These are phyloP conservation scores for Claviceps sp. DNA, from an alignment of 2,329 filamentous ascomycete genomes.

Conservation along the genomic window DNA sequence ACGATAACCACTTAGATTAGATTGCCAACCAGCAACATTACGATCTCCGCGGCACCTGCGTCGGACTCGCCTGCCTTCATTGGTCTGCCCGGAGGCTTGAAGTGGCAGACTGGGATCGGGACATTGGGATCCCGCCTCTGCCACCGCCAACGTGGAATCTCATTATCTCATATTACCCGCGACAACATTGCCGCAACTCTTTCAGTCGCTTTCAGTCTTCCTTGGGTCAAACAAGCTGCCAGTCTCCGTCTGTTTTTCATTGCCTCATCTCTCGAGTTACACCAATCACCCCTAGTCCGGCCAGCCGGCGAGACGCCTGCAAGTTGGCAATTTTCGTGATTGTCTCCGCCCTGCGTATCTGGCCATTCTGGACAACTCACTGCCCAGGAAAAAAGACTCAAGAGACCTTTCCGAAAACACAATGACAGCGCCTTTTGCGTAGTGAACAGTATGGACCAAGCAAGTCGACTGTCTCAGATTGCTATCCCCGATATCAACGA, in stretches of 20 bases:
- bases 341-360: not conserved
- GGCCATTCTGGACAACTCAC: not conserved
- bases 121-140: not conserved
- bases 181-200: not conserved
- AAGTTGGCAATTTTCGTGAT: not conserved
- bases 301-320: not conserved
- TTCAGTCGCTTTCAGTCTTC: not conserved
- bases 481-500: conserved; percentile 2
- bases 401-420: not conserved
- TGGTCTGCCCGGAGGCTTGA: not conserved
- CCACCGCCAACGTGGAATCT: not conserved
- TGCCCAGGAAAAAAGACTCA: not conserved
- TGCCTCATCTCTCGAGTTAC: not conserved
- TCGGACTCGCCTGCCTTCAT: not conserved
- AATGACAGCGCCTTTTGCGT: conserved; percentile 5
- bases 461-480: conserved; percentile 3
- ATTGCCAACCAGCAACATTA: not conserved
- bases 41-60: not conserved
- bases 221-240: not conserved
- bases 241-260: not conserved
- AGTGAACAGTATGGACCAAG: conserved; percentile 6
- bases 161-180: not conserved
- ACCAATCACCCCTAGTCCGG: not conserved
- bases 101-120: not conserved
- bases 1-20: not conserved